Evolutionary conservation across 148 eudicot species (phyloP), one percentile per base, ranked within the genome.

Genomic region (Silene uniflora): DNA sequence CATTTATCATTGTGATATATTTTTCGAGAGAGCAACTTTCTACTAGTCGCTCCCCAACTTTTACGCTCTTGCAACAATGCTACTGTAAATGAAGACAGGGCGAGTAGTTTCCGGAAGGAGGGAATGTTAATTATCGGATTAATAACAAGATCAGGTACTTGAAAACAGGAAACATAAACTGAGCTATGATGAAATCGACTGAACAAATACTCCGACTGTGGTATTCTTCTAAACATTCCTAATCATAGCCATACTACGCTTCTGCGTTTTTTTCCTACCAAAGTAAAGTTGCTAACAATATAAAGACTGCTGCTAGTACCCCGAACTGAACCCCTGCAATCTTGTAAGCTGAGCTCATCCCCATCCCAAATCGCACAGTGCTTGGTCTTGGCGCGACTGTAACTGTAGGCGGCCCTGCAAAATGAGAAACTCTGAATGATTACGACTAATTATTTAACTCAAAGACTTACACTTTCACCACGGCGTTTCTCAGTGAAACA

Each of bases 321-420:
- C 77, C 32, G 29, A 75, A 66, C 54, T 71, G 74, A 62, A 59
- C 25, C 14, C 72, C 65, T 55, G 74, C 71, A 62, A 84, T 58
- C 81, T 72, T 83, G 77, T 70, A 59, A 19, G 78, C 85, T 49
- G 80, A 66, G 39, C 71, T 88, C 54, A 32, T 84, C 67, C 76
- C 77, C 67, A 72, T 66, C 32, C 89, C 84, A 14, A 82, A 73
- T 62, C 82, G 80, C 59, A 74, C 76, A 10, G 81, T 76, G 75
- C 84, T 81, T 6, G 91, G 84, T 66, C 81, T 80, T 54, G 93
- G 93, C 27, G 84, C 76, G 64, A 80, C 70, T 27, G 84, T 81
- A 18, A 81, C 81, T 71, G 75, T 65, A 4, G 93, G 94, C 62
- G 87, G 73, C 76, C 87, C 91, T 86, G 85, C 68, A 67, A 11